Percentiles rank a stretch among this genome's conserved stretches.
These are phyloP conservation scores for Hypoxylon rubiginosum DNA, from an alignment of 2,329 filamentous ascomycete species.

Conservation along the genomic window DNA sequence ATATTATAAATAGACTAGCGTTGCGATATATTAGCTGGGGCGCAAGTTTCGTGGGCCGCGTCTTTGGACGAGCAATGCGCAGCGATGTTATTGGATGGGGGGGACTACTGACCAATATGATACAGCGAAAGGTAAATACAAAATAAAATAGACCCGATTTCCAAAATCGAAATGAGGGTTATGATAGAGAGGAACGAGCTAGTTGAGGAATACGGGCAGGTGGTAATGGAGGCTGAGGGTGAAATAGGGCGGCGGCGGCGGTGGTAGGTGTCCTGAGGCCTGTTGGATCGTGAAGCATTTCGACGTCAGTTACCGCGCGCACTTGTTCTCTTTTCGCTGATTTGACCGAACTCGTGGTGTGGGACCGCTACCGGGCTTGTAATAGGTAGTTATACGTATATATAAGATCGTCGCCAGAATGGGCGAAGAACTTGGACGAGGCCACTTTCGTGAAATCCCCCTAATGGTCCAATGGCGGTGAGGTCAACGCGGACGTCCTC, in stretches of 20 bases:
- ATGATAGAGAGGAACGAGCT: slow-evolving; percentile 38
- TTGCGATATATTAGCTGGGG: slow-evolving; percentile 44
- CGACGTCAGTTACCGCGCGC: slow-evolving; percentile 49
- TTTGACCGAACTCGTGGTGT: slow-evolving; percentile 11
- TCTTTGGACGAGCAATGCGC: slow-evolving; percentile 20
- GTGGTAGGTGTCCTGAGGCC: slow-evolving; percentile 44
- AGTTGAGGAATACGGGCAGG: slow-evolving; percentile 36
- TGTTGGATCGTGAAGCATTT: slow-evolving; percentile 52
- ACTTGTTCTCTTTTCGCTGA: slow-evolving; percentile 36
- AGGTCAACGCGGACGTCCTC: slow-evolving; percentile 43
- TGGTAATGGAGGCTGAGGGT: slow-evolving; percentile 42
- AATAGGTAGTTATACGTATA: slow-evolving; percentile 47
- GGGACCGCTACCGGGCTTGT: slow-evolving; percentile 25
- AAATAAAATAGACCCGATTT: slow-evolving; percentile 42
- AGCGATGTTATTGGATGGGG: slow-evolving; percentile 48
- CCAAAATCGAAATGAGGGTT: slow-evolving; percentile 30
- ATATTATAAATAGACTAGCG: slow-evolving; percentile 49
- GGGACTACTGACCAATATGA: slow-evolving; percentile 59
- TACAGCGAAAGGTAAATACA: slow-evolving; percentile 53
- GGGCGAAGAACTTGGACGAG: slow-evolving; percentile 38
- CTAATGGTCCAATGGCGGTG: slow-evolving; percentile 46
- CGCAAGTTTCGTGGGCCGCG: slow-evolving; percentile 29
- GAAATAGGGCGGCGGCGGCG: slow-evolving; percentile 37
- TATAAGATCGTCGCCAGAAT: slow-evolving; percentile 46
- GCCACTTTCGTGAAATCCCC: slow-evolving; percentile 29